These are phyloP conservation scores for Schizosaccharomyces pombe DNA, from an alignment of 805 yeast species.

Conservation along the genomic window DNA sequence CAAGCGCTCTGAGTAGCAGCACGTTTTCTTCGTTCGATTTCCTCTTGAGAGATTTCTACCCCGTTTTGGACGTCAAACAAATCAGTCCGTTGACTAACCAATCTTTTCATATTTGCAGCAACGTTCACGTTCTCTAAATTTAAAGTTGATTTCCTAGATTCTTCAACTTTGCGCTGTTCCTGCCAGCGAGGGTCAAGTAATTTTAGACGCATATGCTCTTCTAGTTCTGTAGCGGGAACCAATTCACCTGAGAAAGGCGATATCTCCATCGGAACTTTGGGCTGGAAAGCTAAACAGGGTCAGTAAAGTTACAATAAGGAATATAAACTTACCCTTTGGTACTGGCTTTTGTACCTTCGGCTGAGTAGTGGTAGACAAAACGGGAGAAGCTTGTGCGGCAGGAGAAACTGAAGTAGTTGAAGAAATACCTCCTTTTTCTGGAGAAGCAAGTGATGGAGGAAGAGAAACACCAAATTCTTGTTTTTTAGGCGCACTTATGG, in stretches of 20 bases:
- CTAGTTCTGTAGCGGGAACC: slow-evolving; percentile 45
- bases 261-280: slow-evolving; percentile 19
- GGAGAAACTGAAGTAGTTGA: background rate
- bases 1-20: slow-evolving; percentile 3
- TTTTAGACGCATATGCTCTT: slow-evolving; percentile 41
- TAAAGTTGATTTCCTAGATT: slow-evolving; percentile 15
- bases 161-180: slow-evolving; percentile 28
- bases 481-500: slow-evolving; percentile 6
- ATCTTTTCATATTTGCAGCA: slow-evolving; percentile 18
- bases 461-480: background rate
- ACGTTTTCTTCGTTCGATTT: slow-evolving; percentile 10
- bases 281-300: background rate
- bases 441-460: background rate
- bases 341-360: background rate
- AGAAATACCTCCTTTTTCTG: background rate
- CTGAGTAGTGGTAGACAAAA: background rate
- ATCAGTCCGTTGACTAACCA: slow-evolving; percentile 16
- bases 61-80: slow-evolving; percentile 11
- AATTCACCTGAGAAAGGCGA: slow-evolving; percentile 63
- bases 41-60: slow-evolving; percentile 9
- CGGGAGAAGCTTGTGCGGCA: background rate
- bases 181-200: slow-evolving; percentile 59
- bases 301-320: background rate
- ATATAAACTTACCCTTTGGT: background rate
- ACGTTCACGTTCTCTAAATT: slow-evolving; percentile 17